Percentiles rank a stretch among this genome's conserved stretches.
phyloP scores from a whole-genome alignment of 257 asterid species.

The Fraxinus excelsior region DNA sequence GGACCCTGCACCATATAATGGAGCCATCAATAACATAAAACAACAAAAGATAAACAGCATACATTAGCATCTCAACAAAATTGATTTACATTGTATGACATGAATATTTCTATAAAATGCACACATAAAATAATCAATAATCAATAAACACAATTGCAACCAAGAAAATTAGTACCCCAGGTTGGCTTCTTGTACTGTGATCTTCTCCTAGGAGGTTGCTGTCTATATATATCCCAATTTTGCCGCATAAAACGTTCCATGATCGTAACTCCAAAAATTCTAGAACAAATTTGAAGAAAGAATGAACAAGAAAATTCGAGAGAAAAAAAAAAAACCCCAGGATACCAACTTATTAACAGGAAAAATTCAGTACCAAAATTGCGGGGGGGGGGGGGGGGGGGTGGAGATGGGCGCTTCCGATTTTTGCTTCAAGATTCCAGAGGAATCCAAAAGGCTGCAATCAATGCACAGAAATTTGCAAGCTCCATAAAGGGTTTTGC shows the following conservation, averaged over 20 bases:
- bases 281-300: neutral
- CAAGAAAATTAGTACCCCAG: conserved; percentile 26
- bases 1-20: too few species aligned
- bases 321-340: too few species aligned
- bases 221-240: conserved; percentile 28
- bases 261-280: conserved; percentile 22
- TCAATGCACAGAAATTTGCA: conserved; percentile 13
- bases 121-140: too few species aligned
- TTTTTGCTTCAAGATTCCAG: conserved; percentile 28
- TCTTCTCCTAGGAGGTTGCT: conserved; percentile 14
- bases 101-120: too few species aligned
- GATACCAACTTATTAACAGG: too few species aligned
- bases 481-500: conserved; percentile 13
- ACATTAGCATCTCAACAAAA: neutral
- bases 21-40: too few species aligned
- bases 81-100: too few species aligned
- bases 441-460: conserved; percentile 6
- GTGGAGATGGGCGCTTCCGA: conserved; percentile 38
- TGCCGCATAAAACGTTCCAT: conserved; percentile 46
- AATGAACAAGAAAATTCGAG: neutral
- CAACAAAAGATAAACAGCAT: too few species aligned
- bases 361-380: neutral
- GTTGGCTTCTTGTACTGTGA: conserved; percentile 46
- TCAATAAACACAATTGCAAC: too few species aligned
- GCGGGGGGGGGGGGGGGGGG: too few species aligned